phyloP scores from a whole-genome alignment of 129 eudicot genomes.

The Sambucus nigra region DNA sequence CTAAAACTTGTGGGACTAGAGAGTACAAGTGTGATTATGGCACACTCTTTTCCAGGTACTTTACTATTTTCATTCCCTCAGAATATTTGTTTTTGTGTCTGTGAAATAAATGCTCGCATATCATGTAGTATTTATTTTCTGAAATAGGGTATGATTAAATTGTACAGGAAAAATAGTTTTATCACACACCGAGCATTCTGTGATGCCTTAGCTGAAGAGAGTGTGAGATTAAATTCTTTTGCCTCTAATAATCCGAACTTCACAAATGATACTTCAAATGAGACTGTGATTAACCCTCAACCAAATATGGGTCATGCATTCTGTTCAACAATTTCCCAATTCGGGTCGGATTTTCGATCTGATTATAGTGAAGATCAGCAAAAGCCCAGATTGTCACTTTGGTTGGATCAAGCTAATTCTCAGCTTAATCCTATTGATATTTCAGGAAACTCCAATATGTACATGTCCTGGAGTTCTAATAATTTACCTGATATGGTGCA shows the following conservation, averaged over 20 bases:
- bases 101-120: conserved; percentile 24
- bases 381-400: conserved; percentile 61
- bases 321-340: conserved; percentile 27
- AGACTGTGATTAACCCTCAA: conserved; percentile 30
- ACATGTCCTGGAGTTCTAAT: conserved; percentile 34
- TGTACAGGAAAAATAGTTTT: conserved; percentile 83
- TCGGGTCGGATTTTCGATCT: too few species aligned
- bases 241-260: conserved; percentile 43
- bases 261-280: conserved; percentile 34
- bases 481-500: conserved; percentile 44
- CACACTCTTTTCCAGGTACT: conserved; percentile 89
- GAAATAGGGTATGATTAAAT: conserved; percentile 7
- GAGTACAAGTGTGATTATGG: conserved; percentile 99
- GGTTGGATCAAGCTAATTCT: conserved; percentile 64
- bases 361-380: conserved; percentile 32
- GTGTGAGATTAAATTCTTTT: conserved; percentile 44
- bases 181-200: conserved; percentile 94
- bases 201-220: conserved; percentile 86
- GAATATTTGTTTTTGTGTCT: conserved; percentile 15
- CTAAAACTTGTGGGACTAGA: conserved; percentile 97
- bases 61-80: conserved; percentile 8
- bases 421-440: conserved; percentile 41
- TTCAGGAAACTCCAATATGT: conserved; percentile 33
- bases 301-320: conserved; percentile 43
- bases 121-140: not conserved